phyloP scores from a whole-genome alignment of 306 rosid genomes.

The Vigna nakashimae region DNA sequence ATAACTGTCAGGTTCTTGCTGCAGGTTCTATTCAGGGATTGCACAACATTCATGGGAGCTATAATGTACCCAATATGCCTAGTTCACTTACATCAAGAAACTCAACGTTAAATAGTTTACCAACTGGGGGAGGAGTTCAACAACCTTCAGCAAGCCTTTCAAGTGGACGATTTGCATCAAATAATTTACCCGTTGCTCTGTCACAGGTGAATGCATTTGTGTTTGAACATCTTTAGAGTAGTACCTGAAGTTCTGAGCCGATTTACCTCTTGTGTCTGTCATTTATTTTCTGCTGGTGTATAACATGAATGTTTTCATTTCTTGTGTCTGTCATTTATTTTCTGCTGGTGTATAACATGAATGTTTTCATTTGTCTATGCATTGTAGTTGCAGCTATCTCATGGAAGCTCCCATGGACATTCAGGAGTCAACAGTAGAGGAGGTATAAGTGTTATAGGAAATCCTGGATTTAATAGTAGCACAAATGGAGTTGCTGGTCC shows the following conservation, averaged over 20 bases:
- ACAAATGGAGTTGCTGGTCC: constrained; percentile 97
- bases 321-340: constrained; percentile 30
- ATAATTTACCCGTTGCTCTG: constrained; percentile 81
- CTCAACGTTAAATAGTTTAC: constrained; percentile 74
- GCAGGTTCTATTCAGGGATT: constrained; percentile 84
- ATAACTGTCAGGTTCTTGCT: constrained; percentile 52
- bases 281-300: constrained; percentile 22
- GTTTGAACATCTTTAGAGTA: constrained; percentile 31
- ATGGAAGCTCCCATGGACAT: constrained; percentile 85
- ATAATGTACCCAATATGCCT: constrained; percentile 86
- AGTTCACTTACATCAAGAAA: constrained; percentile 80
- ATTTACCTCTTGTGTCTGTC: constrained; percentile 12
- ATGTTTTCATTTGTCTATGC: constrained; percentile 16
- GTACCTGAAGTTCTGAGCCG: neutral
- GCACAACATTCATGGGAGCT: constrained; percentile 91
- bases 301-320: constrained; percentile 14
- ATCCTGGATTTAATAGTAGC: constrained; percentile 94
- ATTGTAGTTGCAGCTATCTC: constrained; percentile 72
- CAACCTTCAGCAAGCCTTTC: constrained; percentile 87
- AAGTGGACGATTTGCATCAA: constrained; percentile 86
- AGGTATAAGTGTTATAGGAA: constrained; percentile 94
- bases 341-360: neutral
- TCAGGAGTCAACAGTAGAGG: constrained; percentile 93
- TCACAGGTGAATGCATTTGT: constrained; percentile 72
- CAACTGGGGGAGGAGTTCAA: constrained; percentile 91